These are phyloP conservation scores for Suillus spraguei DNA, from an alignment of 768 basidiomycete genomes.

Conservation along the genomic window DNA sequence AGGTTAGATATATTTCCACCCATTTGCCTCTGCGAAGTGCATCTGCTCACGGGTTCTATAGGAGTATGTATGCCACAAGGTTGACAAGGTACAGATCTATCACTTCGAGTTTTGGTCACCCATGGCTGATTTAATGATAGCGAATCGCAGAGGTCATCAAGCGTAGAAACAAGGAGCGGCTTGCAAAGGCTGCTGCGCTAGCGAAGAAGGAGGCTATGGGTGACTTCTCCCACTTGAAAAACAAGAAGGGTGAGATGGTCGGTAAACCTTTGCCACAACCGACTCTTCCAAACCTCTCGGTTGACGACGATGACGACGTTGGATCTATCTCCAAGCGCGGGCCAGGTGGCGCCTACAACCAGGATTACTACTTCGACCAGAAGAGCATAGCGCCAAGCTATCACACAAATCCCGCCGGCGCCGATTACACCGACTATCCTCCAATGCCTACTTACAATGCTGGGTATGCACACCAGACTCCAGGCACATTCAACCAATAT, in stretches of 20 bases:
- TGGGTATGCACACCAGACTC: conserved; percentile 61
- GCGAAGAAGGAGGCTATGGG: conserved; percentile 92
- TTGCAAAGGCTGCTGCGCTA: conserved; percentile 75
- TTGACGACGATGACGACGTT: conserved; percentile 75
- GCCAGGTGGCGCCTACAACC: conserved; percentile 55
- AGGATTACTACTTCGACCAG: conserved; percentile 59
- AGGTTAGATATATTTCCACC: conserved; percentile 49
- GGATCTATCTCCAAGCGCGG: conserved; percentile 58
- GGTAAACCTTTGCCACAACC: conserved; percentile 88
- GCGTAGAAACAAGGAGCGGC: conserved; percentile 84
- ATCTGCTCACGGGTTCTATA: conserved; percentile 29
- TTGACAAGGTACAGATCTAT: conserved; percentile 78
- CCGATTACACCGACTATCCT: conserved; percentile 50
- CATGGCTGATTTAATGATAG: conserved; percentile 40
- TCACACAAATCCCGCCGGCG: conserved; percentile 43
- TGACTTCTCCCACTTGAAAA: conserved; percentile 89
- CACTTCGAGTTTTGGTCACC: conserved; percentile 5
- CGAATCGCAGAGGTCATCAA: conserved; percentile 94
- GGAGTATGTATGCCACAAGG: conserved; percentile 99
- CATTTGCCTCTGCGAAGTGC: conserved; percentile 11
- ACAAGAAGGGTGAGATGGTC: conserved; percentile 86
- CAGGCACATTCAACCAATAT: conserved; percentile 55
- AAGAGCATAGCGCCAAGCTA: conserved; percentile 41
- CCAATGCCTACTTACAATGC: conserved; percentile 77
- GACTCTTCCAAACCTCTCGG: conserved; percentile 88